Evolutionary conservation across 208 protist genomes (phyloP).

Genomic region (Dictyostelium gargantuum): DNA sequence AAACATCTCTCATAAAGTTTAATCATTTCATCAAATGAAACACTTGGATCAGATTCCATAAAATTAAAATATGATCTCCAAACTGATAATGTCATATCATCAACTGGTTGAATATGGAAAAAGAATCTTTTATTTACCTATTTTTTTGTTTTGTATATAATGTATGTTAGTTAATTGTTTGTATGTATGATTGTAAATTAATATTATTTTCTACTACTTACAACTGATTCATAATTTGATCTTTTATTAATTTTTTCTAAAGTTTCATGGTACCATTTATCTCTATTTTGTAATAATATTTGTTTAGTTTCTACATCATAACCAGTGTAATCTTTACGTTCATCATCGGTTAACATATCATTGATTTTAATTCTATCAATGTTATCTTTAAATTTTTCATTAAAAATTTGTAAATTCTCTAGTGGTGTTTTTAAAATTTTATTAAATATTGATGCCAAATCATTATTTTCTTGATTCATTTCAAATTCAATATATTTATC

Average conservation of each 20-base stretch:
- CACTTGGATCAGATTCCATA: neutral
- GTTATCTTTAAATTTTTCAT: slow-evolving; percentile 5
- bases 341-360: neutral
- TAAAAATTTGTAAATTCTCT: slow-evolving; percentile 5
- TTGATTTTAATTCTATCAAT: neutral
- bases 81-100: neutral
- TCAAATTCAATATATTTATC: slow-evolving; percentile 15
- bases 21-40: neutral
- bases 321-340: neutral
- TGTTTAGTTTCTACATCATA: neutral
- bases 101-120: slow-evolving; percentile 20
- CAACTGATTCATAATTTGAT: neutral
- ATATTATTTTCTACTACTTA: neutral
- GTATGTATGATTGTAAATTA: neutral
- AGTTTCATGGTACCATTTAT: neutral
- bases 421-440: neutral
- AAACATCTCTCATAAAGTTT: slow-evolving; percentile 20
- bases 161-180: no score
- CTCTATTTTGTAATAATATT: neutral
- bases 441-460: neutral
- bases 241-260: neutral
- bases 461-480: neutral
- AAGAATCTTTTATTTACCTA: slow-evolving; percentile 17
- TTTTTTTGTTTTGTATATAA: neutral
- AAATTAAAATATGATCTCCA: slow-evolving; percentile 18